A percentile compares a stretch with the other conserved stretches of the same genome.
Conservation (phyloP, 441 rosid genomes). For the Populus hybrid region DNA sequence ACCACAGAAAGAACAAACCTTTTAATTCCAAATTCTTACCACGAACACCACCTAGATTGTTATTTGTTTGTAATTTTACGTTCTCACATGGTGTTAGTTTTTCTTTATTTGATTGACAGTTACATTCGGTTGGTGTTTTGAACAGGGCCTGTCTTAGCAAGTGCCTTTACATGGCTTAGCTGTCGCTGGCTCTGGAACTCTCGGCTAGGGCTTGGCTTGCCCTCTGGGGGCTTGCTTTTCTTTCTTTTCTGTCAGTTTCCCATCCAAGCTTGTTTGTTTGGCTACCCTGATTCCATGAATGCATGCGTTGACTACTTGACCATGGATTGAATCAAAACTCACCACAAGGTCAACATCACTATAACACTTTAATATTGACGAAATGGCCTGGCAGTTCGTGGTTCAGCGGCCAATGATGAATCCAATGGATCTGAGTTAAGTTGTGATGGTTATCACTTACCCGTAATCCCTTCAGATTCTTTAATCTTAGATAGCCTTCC, state of each 20-base stretch:
- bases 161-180: slow-evolving; percentile 1
- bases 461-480: neutral
- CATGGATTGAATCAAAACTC: neutral
- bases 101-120: slow-evolving; percentile 29
- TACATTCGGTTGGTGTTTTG: slow-evolving; percentile 30
- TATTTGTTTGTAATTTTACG: neutral
- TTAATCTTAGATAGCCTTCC: too few species aligned
- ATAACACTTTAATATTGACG: slow-evolving; percentile 16
- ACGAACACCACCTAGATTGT: too few species aligned
- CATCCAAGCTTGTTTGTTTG: neutral
- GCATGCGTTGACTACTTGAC: slow-evolving; percentile 9
- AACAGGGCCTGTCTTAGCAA: slow-evolving; percentile 15
- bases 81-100: neutral
- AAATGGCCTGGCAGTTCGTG: slow-evolving; percentile 7
- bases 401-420: slow-evolving; percentile 27
- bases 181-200: neutral
- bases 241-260: slow-evolving; percentile 5
- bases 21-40: too few species aligned
- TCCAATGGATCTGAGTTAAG: neutral
- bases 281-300: slow-evolving; percentile 2
- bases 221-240: neutral
- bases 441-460: neutral
- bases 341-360: slow-evolving; percentile 19
- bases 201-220: neutral
- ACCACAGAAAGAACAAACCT: too few species aligned